These are phyloP conservation scores for Aspergillus quadrilineatus DNA, from an alignment of 2,329 filamentous ascomycete genomes.

Conservation along the genomic window DNA sequence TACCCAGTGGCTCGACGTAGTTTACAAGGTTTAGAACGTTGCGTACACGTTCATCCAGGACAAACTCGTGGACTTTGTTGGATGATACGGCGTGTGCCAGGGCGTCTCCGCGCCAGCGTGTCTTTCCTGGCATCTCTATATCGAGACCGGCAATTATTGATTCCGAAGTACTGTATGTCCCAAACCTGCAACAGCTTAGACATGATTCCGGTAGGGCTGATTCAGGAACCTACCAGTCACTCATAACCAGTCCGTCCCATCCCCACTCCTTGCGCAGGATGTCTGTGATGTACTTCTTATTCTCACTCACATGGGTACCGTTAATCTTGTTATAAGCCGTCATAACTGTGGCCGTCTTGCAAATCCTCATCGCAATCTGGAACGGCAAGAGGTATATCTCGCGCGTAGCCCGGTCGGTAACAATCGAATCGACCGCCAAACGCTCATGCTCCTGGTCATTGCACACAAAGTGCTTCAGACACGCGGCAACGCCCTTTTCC, in stretches of 20 bases:
- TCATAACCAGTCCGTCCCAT: slow-evolving; percentile 49
- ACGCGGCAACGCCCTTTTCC: slow-evolving; percentile 70
- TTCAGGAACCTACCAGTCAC: slow-evolving; percentile 40
- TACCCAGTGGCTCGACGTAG: slow-evolving; percentile 53
- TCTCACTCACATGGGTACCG: slow-evolving; percentile 49
- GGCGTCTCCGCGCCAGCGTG: slow-evolving; percentile 42
- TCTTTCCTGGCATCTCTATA: slow-evolving; percentile 50
- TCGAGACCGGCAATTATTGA: slow-evolving; percentile 48
- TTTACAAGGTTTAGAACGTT: slow-evolving; percentile 62
- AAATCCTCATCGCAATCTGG: slow-evolving; percentile 59
- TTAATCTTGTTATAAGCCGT: slow-evolving; percentile 60
- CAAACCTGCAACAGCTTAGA: slow-evolving; percentile 35
- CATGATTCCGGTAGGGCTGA: not conserved
- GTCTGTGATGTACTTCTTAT: slow-evolving; percentile 41
- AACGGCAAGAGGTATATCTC: slow-evolving; percentile 67
- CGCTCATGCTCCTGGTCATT: slow-evolving; percentile 50
- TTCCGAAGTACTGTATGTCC: slow-evolving; percentile 47
- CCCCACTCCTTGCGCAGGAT: slow-evolving; percentile 49
- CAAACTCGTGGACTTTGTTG: slow-evolving; percentile 56
- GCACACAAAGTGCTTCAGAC: slow-evolving; percentile 65
- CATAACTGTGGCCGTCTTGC: slow-evolving; percentile 58
- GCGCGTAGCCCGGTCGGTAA: slow-evolving; percentile 55
- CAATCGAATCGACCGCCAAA: slow-evolving; percentile 43
- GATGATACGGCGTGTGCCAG: slow-evolving; percentile 50
- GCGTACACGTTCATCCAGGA: slow-evolving; percentile 59